Evolutionary conservation across 345 rosid species (phyloP), one percentile per base, ranked within the genome.

Genomic region (Arabis alpina): DNA sequence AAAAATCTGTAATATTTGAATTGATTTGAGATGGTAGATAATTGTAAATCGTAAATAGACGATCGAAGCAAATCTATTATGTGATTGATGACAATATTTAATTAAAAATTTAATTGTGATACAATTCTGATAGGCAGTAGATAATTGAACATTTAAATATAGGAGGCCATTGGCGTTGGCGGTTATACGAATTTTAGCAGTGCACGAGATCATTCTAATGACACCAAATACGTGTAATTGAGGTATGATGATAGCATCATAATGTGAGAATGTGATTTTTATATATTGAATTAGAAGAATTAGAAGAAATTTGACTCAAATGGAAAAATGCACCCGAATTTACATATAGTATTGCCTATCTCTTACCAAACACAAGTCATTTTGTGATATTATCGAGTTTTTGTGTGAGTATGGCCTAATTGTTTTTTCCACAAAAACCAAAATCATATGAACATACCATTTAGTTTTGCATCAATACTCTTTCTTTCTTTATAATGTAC

Each of bases 131-230:
- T 47, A 53, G 50, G 15, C 37, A 42, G 24, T 41, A 23, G 24
- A 23, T 8, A 15, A n/a, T 45, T 32, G n/a, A 45, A 15, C 10
- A 32, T 10, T 30, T 30, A 62, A 32, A 32, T 45, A 10, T 13
- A 47, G 16, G 4, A n/a, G 6, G 19, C 48, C 32, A 11, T 62
- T 15, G 19, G 28, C 67, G 16, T 32, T 45, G 43, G 54, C 54
- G 34, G 34, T 41, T 12, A 49, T 5, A 64, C 10, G 13, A 49
- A 13, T 49, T 19, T 64, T 64, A 44, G 47, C 34, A 34, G 45
- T 36, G 25, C 24, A 67, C 23, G 63, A 34, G 3, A 54, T 30
- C 34, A 30, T 59, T 59, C 60, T 16, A 60, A 40, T 71, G 19
- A 43, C 54, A 61, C 19, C 54, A 61, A 52, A 52, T 61, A 27